Evolutionary conservation across 2,329 filamentous ascomycete species (phyloP), one percentile per base, ranked within the genome.

Genomic region (Nigrospora sphaerica): DNA sequence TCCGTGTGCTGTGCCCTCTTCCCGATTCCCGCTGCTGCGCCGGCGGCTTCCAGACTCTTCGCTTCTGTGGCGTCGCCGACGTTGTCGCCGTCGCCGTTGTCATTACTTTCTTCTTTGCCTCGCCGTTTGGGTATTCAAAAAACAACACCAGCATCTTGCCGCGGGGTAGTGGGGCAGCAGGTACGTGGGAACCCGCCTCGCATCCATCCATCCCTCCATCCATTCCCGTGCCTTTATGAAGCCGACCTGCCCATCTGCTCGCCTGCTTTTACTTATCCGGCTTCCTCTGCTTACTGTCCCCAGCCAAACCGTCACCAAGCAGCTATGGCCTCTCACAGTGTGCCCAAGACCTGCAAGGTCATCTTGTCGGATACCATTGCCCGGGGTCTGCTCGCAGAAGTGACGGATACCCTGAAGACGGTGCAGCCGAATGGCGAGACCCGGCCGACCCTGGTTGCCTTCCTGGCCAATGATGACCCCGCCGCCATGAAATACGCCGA

Each of bases 401-500:
- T 95, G 50, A 76, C 81, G 54, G 79, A 86, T 49, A 87, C 85
- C 7, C 73, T 95, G 49, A 78, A 80, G 59, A 84, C 82, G 53
- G 73, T 95, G 41, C 76, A 84, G 59, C 81, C 78, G 54, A 72
- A 66, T 32, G 63, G 63, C 49, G 67, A 67, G 48, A 57, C 62
- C 37, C 72, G 83, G 62, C 91, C 93, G 32, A 83, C 86, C 51
- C 78, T 98, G 45, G 87, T 92, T 39, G 93, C 92, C 49, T 95
- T 96, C 68, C 75, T 98, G 47, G 90, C 92, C 55, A 97, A 95
- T 68, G 79, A 80, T 54, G 93, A 98, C 68, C 89, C 91, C 31
- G 88, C 90, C 35, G 92, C 92, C 32, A 75, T 87, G 57, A 89
- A 95, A 73, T 97, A 98, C 64, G 93, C 93, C 46, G 88, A 96